These are phyloP conservation scores for Fibroporia radiculosa DNA, from an alignment of 768 basidiomycete genomes.

Conservation along the genomic window DNA sequence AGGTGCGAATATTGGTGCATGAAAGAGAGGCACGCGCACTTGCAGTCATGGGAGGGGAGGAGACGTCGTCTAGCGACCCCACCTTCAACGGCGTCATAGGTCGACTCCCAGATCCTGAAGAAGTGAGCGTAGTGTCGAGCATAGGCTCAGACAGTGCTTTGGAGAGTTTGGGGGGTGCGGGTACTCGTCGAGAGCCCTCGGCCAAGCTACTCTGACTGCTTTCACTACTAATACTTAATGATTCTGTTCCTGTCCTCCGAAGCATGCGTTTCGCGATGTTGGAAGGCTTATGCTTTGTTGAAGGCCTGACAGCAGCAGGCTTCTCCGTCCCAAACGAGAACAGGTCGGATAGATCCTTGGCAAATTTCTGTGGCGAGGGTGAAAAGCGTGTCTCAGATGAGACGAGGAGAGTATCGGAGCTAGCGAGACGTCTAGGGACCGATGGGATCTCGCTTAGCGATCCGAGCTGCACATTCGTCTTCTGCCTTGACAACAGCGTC, in stretches of 20 bases:
- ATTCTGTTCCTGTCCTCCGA: conserved; percentile 56
- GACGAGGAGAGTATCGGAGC: neutral
- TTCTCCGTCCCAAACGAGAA: conserved; percentile 29
- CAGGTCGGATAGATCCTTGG: conserved; percentile 38
- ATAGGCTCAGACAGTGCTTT: conserved; percentile 12
- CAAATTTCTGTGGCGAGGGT: conserved; percentile 11
- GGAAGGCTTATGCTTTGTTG: neutral
- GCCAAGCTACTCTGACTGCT: conserved; percentile 24
- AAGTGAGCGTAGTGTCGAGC: conserved; percentile 13
- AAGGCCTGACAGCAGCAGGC: neutral
- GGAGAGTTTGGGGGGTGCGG: conserved; percentile 13
- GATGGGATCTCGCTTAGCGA: too few relatives aligned
- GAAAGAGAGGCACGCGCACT: conserved; percentile 18
- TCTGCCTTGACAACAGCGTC: too few relatives aligned
- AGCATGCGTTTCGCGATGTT: conserved; percentile 65
- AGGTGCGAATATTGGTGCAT: conserved; percentile 47
- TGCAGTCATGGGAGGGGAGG: conserved; percentile 12
- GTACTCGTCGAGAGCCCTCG: conserved; percentile 2
- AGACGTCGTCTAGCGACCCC: conserved; percentile 14
- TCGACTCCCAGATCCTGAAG: conserved; percentile 6
- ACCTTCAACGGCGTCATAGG: conserved; percentile 13
- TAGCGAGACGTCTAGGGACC: neutral
- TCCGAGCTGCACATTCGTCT: too few relatives aligned
- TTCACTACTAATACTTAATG: too few relatives aligned
- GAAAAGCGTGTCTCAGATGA: neutral